phyloP scores from a whole-genome alignment of 164 flowering plant genomes.

The Umbilicus rupestris region DNA sequence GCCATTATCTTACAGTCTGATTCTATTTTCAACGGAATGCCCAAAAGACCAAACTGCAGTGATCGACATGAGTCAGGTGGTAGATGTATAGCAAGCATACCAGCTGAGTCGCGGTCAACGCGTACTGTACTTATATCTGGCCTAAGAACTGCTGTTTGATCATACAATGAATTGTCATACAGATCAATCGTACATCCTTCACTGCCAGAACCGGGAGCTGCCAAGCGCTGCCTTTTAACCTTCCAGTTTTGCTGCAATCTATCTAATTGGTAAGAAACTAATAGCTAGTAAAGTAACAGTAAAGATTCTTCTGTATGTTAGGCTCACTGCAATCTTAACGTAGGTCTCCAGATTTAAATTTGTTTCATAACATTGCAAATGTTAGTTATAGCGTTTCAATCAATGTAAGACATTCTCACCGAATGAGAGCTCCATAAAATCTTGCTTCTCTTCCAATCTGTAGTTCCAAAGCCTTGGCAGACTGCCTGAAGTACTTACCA shows the following conservation, averaged over 20 bases:
- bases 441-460: slow-evolving; percentile 83
- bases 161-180: slow-evolving; percentile 52
- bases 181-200: slow-evolving; percentile 90
- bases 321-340: neutral
- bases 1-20: slow-evolving; percentile 15
- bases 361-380: neutral
- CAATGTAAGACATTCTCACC: slow-evolving; percentile 28
- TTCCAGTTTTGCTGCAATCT: slow-evolving; percentile 99
- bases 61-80: slow-evolving; percentile 62
- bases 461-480: slow-evolving; percentile 79
- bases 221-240: slow-evolving; percentile 74
- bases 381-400: neutral
- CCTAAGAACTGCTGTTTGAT: slow-evolving; percentile 38
- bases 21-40: slow-evolving; percentile 22
- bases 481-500: slow-evolving; percentile 86
- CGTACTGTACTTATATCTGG: slow-evolving; percentile 58
- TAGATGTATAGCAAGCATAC: slow-evolving; percentile 72
- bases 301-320: neutral
- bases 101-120: slow-evolving; percentile 75
- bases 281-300: neutral
- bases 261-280: slow-evolving; percentile 10
- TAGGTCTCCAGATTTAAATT: neutral
- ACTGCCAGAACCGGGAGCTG: slow-evolving; percentile 49
- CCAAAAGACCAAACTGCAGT: slow-evolving; percentile 59
- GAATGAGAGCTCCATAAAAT: slow-evolving; percentile 90